Evolutionary conservation across 495 filamentous ascomycete species (phyloP).

Genomic region (Aspergillus steynii): DNA sequence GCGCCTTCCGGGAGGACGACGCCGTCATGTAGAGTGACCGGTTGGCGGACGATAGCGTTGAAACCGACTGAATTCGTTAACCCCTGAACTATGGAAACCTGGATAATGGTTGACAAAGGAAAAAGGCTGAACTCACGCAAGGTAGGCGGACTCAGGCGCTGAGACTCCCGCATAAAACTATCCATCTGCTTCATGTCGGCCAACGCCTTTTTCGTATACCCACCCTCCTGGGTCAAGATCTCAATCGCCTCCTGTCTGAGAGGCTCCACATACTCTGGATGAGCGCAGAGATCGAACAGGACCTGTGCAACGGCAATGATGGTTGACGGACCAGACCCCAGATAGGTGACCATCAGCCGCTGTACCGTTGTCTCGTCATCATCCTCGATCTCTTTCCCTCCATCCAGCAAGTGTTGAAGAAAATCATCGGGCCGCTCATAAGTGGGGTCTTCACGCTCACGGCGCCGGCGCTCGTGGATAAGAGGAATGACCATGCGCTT

Average conservation of each 20-base stretch:
- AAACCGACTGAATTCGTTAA: conserved; percentile 28
- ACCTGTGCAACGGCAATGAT: conserved; percentile 5
- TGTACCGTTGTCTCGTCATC: conserved; percentile 1
- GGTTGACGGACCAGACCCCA: neutral
- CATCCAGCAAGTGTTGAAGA: neutral
- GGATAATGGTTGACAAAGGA: neutral
- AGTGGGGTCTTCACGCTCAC: neutral
- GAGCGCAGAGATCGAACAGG: conserved; percentile 8
- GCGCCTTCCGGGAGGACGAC: conserved; percentile 15
- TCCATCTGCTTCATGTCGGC: conserved; percentile 44
- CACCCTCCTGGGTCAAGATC: neutral
- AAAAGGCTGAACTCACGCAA: conserved; percentile 6
- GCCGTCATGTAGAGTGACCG: conserved; percentile 19
- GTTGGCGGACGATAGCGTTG: conserved; percentile 28
- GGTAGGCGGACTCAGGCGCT: conserved; percentile 34
- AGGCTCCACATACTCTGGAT: conserved; percentile 5
- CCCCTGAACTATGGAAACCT: neutral
- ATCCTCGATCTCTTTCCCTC: neutral
- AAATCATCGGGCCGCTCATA: conserved; percentile 3
- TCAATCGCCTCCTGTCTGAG: neutral
- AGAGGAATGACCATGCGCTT: conserved; percentile 4
- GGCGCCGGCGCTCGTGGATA: neutral
- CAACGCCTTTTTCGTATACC: conserved; percentile 1
- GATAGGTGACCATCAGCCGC: conserved; percentile 1
- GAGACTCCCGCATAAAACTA: conserved; percentile 50